phyloP scores from a whole-genome alignment of 345 rosid genomes.

The Camelina neglecta region DNA sequence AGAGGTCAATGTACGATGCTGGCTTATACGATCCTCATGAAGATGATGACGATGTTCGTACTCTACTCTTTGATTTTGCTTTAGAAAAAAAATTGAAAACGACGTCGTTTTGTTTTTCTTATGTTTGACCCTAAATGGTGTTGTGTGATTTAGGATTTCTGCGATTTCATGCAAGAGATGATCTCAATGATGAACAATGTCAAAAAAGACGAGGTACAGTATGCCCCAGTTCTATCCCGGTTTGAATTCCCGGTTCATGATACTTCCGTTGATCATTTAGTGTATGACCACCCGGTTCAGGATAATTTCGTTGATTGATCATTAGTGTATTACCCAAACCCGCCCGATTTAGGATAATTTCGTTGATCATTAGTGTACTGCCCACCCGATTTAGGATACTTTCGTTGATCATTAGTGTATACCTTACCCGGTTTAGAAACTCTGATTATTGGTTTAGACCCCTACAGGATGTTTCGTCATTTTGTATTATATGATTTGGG shows the following conservation, averaged over 20 bases:
- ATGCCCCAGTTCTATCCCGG: not conserved
- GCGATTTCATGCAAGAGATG: slow-evolving; percentile 94
- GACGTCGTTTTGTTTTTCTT: not conserved
- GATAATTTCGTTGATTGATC: too few relatives aligned
- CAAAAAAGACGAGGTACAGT: slow-evolving; percentile 73
- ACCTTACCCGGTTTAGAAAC: slow-evolving; percentile 10
- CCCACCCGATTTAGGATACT: too few relatives aligned
- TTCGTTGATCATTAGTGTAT: too few relatives aligned
- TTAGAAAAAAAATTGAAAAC: not conserved
- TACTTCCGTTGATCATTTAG: not conserved
- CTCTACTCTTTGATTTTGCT: not conserved
- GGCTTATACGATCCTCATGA: slow-evolving; percentile 86
- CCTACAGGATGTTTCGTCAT: too few relatives aligned
- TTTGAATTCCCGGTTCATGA: not conserved
- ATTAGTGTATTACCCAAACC: not conserved
- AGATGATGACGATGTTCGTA: slow-evolving; percentile 77
- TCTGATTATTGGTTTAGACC: not conserved
- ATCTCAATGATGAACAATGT: slow-evolving; percentile 84
- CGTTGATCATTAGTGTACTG: too few relatives aligned
- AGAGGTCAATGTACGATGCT: slow-evolving; percentile 79
- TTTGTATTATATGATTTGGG: not conserved
- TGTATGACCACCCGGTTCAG: not conserved
- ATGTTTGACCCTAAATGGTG: not conserved
- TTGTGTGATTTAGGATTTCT: slow-evolving; percentile 59
- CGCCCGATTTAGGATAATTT: too few relatives aligned